phyloP scores from a whole-genome alignment of 2,329 filamentous ascomycete species.

The Diaporthe caulivora region DNA sequence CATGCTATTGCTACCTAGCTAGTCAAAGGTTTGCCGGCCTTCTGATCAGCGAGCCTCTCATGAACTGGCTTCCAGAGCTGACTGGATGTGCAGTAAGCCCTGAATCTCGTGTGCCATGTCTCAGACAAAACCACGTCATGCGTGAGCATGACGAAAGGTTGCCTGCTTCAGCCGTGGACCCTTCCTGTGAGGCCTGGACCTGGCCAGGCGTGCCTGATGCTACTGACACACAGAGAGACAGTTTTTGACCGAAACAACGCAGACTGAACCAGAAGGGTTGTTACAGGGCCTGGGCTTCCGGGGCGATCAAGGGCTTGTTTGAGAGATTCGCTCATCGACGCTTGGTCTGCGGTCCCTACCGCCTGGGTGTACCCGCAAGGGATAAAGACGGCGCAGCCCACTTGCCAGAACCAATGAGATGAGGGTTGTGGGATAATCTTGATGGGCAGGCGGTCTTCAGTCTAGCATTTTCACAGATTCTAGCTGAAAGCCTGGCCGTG shows the following conservation, averaged over 20 bases:
- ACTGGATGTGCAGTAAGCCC: not conserved
- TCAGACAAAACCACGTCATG: conserved; percentile 4
- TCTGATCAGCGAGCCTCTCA: not conserved
- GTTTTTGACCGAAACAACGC: conserved; percentile 7
- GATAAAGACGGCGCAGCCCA: not conserved
- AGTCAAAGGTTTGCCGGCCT: not conserved
- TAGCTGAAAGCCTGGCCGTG: conserved; percentile 16
- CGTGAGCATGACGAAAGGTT: not conserved
- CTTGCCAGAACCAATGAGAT: not conserved
- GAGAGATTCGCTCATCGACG: not conserved
- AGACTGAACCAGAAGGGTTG: not conserved
- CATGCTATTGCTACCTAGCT: not conserved
- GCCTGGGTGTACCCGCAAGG: conserved; percentile 24
- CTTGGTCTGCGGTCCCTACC: not conserved
- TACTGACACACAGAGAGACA: conserved; percentile 5
- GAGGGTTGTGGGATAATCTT: not conserved
- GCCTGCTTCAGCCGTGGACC: not conserved
- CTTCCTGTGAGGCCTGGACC: not conserved
- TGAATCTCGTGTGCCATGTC: not conserved
- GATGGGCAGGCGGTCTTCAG: not conserved
- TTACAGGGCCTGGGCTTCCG: not conserved
- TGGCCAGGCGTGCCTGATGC: not conserved
- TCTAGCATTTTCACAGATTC: not conserved
- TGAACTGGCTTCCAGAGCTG: not conserved
- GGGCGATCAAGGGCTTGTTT: not conserved